Base-by-base conservation (phyloP, 2,329 filamentous ascomycete genomes). In the Botrytis fabae region DNA sequence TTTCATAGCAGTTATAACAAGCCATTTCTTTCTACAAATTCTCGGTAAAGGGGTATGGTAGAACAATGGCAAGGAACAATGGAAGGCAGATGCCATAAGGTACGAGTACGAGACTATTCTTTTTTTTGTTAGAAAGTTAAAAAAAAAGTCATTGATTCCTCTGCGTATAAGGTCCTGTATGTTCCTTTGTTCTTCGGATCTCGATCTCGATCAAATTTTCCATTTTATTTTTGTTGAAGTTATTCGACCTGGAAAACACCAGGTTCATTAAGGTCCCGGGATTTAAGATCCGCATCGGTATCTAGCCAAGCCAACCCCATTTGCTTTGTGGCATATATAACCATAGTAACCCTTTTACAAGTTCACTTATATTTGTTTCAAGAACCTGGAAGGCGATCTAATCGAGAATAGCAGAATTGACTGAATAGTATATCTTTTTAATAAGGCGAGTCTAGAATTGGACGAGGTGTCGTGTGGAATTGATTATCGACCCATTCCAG, bases 61-160 rank as follows among this genome's bases (percentile, higher is more conserved):
- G 38, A 42, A 69, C 65, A 69, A 69, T 69, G 22, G n/a, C 44
- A 69, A 69, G 35, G 38, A 32, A 69, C 65, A 69, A 69, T 69
- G 57, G 38, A n/a, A 57, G 10, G 48, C 38, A 69, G 57, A 28
- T 57, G 35, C 35, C 65, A 57, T 10, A 7, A 42, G 38, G 28
- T 25, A 22, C 6, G 48, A 57, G 48, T 42, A 69, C n/a, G 35
- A 57, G 28, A 42, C 3, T 32, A 5, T 32, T 25, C 10, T 1
- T 69, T 57, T 2, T 22, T 2, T 69, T 57, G 48, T 69, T 22
- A 0, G 12, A n/a, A 38, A 32, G 57, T 4, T 57, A 57, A 48
- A 25, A 69, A 32, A 6, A 32, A 32, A 16, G 22, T 42, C 0
- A 6, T 42, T 14, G 16, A 16, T 32, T 12, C 18, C 25, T 57